Conservation (phyloP, 2,329 filamentous ascomycete genomes). For the Ophiosphaerella herpotricha region DNA sequence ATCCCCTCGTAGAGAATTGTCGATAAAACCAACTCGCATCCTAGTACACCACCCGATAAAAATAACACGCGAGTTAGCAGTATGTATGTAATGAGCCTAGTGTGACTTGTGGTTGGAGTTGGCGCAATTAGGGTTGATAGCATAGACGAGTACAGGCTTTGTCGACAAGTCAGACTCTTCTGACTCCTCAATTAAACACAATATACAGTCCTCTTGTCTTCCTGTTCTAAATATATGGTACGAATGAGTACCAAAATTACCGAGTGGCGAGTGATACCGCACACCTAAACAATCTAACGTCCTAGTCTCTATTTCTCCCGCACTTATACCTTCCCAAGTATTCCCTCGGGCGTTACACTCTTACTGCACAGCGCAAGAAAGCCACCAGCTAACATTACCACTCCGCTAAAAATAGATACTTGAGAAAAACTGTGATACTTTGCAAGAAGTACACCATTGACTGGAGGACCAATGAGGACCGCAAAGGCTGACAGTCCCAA, state of each 20-base stretch:
- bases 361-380: slow-evolving; percentile 46
- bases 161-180: no score
- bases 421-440: slow-evolving; percentile 48
- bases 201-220: no score
- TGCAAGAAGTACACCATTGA: slow-evolving; percentile 51
- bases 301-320: no score
- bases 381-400: slow-evolving; percentile 44
- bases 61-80: background rate
- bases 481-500: slow-evolving; percentile 51
- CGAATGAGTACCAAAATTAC: no score
- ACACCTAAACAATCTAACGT: no score
- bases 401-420: slow-evolving; percentile 46
- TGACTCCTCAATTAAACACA: no score
- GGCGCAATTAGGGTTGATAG: background rate
- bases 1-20: slow-evolving; percentile 35
- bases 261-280: no score
- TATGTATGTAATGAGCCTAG: background rate
- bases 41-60: no score
- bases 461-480: slow-evolving; percentile 53
- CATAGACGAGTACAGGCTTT: no score
- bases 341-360: slow-evolving; percentile 41
- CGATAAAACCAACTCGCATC: no score
- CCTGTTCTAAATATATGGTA: no score
- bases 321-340: slow-evolving; percentile 40
- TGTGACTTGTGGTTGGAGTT: background rate